Evolutionary conservation across 306 rosid species (phyloP).

Genomic region (Lotus japonicus): DNA sequence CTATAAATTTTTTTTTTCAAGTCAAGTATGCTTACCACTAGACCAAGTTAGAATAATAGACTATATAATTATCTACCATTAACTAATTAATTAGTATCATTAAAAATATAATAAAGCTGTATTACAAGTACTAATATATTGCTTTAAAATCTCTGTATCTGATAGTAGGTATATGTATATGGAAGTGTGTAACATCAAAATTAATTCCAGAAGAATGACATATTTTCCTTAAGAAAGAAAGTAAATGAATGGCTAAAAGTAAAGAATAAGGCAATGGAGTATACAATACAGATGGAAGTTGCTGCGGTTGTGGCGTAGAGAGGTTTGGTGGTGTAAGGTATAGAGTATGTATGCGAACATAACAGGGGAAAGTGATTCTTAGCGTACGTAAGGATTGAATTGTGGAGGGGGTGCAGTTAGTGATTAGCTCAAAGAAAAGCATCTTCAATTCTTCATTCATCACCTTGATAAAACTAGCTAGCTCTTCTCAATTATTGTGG

Average conservation of each 20-base stretch:
- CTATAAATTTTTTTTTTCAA: no score
- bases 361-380: slow-evolving; percentile 44
- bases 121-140: no score
- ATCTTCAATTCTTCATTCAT: slow-evolving; percentile 24
- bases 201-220: slow-evolving; percentile 2
- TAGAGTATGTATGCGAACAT: slow-evolving; percentile 22
- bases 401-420: slow-evolving; percentile 34
- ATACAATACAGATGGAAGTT: neutral
- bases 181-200: neutral
- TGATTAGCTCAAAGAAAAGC: slow-evolving; percentile 58
- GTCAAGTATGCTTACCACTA: no score
- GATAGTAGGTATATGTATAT: neutral
- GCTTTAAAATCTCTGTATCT: no score
- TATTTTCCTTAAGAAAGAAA: neutral
- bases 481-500: slow-evolving; percentile 6
- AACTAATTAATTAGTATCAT: no score
- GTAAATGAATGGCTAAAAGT: neutral
- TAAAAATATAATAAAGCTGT: no score
- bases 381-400: slow-evolving; percentile 66
- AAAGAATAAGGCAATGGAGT: neutral
- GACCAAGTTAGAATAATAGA: no score
- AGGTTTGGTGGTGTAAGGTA: slow-evolving; percentile 43
- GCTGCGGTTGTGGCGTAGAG: slow-evolving; percentile 18
- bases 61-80: no score
- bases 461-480: neutral